phyloP scores from a whole-genome alignment of 108 stramenopile species.

The Pseudonitzschia pungens region DNA sequence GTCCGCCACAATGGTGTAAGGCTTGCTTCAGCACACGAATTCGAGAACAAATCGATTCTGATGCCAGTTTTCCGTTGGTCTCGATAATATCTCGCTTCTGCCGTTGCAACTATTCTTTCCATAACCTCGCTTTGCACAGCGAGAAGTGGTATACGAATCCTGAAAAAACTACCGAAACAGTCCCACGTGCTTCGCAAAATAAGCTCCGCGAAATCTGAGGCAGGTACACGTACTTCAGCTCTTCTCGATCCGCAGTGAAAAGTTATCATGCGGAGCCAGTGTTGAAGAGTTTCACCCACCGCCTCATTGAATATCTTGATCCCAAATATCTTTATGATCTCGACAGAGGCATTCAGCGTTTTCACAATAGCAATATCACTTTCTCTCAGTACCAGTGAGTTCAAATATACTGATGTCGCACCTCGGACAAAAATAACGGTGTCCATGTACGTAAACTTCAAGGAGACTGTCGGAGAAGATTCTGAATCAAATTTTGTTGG shows the following conservation, averaged over 20 bases:
- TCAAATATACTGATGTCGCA: slow-evolving; percentile 81
- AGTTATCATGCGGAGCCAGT: slow-evolving; percentile 87
- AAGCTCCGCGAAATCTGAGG: slow-evolving; percentile 81
- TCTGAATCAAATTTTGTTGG: not conserved
- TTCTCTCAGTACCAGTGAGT: slow-evolving; percentile 62
- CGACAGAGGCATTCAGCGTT: slow-evolving; percentile 69
- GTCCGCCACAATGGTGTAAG: slow-evolving; percentile 85
- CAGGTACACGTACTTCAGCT: slow-evolving; percentile 76
- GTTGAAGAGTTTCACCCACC: slow-evolving; percentile 85
- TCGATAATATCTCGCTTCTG: slow-evolving; percentile 62
- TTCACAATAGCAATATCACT: slow-evolving; percentile 74
- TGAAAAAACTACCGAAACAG: slow-evolving; percentile 77
- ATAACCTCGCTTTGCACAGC: slow-evolving; percentile 88
- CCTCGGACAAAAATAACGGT: slow-evolving; percentile 81
- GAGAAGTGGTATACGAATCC: slow-evolving; percentile 75
- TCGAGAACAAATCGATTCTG: slow-evolving; percentile 61
- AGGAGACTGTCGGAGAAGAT: slow-evolving; percentile 3
- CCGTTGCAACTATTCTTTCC: slow-evolving; percentile 83
- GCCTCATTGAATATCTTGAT: slow-evolving; percentile 83
- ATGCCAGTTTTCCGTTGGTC: slow-evolving; percentile 58
- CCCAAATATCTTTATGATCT: slow-evolving; percentile 86
- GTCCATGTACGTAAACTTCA: slow-evolving; percentile 58
- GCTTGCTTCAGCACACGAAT: slow-evolving; percentile 80
- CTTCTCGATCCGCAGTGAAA: slow-evolving; percentile 84
- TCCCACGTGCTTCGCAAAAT: slow-evolving; percentile 87